Evolutionary conservation across 2,329 filamentous ascomycete species (phyloP).

Genomic region (Xylariaceae sp.): DNA sequence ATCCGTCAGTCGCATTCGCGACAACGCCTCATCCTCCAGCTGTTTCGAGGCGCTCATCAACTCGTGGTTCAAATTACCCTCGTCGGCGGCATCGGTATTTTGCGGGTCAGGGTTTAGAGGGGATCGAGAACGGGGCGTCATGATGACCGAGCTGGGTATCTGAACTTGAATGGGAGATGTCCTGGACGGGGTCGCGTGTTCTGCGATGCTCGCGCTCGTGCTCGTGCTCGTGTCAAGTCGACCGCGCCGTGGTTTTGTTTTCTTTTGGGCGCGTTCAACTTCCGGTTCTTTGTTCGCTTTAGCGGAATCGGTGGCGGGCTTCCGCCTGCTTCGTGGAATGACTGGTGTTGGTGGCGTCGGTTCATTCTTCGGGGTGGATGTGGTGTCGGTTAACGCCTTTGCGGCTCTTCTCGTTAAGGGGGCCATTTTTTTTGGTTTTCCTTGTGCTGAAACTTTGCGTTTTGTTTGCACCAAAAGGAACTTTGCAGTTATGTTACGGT

Average conservation of each 20-base stretch:
- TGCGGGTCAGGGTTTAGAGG: conserved; percentile 24
- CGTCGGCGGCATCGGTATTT: conserved; percentile 9
- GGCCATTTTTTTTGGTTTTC: conserved; percentile 18
- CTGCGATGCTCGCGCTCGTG: conserved; percentile 18
- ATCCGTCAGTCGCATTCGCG: conserved; percentile 15
- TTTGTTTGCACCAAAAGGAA: not conserved
- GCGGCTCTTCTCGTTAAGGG: conserved; percentile 26
- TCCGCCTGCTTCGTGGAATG: conserved; percentile 20
- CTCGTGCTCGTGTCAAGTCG: conserved; percentile 15
- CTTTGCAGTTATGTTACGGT: no score
- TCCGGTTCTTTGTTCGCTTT: not conserved
- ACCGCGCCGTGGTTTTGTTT: conserved; percentile 19
- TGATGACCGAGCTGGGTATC: conserved; percentile 22
- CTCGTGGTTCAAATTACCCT: conserved; percentile 14
- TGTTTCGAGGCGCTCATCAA: conserved; percentile 30
- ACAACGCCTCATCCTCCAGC: conserved; percentile 29
- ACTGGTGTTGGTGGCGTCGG: conserved; percentile 14
- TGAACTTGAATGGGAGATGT: conserved; percentile 23
- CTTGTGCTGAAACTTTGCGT: not conserved
- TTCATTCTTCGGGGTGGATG: conserved; percentile 1
- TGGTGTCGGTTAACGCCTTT: conserved; percentile 8
- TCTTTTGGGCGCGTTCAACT: not conserved
- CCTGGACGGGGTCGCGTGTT: conserved; percentile 15
- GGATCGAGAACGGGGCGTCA: conserved; percentile 15
- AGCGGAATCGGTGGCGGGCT: conserved; percentile 10